Base-by-base conservation (phyloP, 192 early-diverging fungal genomes). In the Entomortierella parvispora region DNA sequence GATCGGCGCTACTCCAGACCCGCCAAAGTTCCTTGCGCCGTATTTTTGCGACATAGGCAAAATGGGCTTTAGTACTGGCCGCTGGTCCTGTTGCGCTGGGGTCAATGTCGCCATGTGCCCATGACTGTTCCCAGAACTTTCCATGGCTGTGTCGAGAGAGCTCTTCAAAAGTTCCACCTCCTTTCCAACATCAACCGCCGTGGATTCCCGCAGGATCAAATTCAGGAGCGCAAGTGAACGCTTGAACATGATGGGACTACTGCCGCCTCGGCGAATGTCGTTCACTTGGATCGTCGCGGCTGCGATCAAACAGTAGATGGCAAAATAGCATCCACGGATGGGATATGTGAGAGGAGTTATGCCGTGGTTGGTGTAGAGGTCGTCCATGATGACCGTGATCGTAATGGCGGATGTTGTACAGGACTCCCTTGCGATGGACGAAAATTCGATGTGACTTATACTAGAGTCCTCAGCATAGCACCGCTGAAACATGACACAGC, bases 391-490 rank as follows among this genome's bases (percentile, higher is more conserved):
- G 10, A 72, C 62, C 1, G 83, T 86, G 25, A 86, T 84, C 43
- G 52, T 84, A 22, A 81, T 82, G 4, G 84, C 86, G 0, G 84
- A 81, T 11, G 62, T 31, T 1, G 84, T 69, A 47, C 84, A 85
- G 2, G 83, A 51, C 25, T 80, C 69, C 28, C 70, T 55, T 12
- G 78, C 42, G 31, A 65, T 29, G 0, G 52, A 29, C 2, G 49
- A 53, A 5, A 86, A 59, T 12, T 80, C 67, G n/a, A 66, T 69
- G 51, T 85, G 79, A 29, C 55, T 61, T 20, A 77, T 82, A 55
- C 81, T 83, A 10, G 79, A 80, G 42, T 77, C 59, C 17, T 81
- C 55, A 31, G 58, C 34, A 58, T 88, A 85, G 45, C 75, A 82
- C 33, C 86, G 72, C 55, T 88, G 84, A 2, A 88, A 22, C 54